These are phyloP conservation scores for Stemphylium beticola DNA, from an alignment of 2,329 filamentous ascomycete species.

Conservation along the genomic window DNA sequence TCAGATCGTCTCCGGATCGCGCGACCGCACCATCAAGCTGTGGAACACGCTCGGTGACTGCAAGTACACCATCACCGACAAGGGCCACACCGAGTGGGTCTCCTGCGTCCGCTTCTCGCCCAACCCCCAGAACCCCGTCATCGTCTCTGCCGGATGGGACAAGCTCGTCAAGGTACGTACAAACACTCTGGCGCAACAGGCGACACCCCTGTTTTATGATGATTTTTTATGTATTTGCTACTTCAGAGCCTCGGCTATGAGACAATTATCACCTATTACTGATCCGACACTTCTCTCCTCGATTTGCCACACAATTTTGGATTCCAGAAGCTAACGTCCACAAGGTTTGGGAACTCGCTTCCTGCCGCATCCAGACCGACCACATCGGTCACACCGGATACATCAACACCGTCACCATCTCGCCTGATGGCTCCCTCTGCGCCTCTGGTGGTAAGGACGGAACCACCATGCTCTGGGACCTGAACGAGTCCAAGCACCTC, in stretches of 20 bases:
- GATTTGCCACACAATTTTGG: background rate
- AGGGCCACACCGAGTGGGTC: slow-evolving; percentile 99
- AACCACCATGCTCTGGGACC: slow-evolving; percentile 99
- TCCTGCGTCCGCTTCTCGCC: slow-evolving; percentile 99
- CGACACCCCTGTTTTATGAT: slow-evolving; percentile 71
- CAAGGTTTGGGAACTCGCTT: slow-evolving; percentile 98
- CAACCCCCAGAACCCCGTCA: slow-evolving; percentile 99
- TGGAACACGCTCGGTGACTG: slow-evolving; percentile 99
- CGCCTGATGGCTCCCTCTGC: slow-evolving; percentile 97
- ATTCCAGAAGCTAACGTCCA: slow-evolving; percentile 34
- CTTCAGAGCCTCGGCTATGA: slow-evolving; percentile 99
- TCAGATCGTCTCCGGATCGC: slow-evolving; percentile 98
- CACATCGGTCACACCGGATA: slow-evolving; percentile 99
- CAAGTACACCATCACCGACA: slow-evolving; percentile 99
- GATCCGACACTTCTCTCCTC: slow-evolving; percentile 57
- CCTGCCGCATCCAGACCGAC: slow-evolving; percentile 99
- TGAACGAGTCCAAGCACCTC: slow-evolving; percentile 99
- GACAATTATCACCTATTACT: slow-evolving; percentile 93
- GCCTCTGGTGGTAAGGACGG: slow-evolving; percentile 99
- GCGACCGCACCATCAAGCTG: slow-evolving; percentile 99
- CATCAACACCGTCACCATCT: slow-evolving; percentile 99
- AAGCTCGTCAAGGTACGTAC: slow-evolving; percentile 98
- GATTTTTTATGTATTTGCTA: slow-evolving; percentile 99
- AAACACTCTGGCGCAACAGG: background rate
- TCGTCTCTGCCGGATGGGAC: slow-evolving; percentile 98